phyloP scores from a whole-genome alignment of 306 rosid genomes.

The Cucurbita maxima region DNA sequence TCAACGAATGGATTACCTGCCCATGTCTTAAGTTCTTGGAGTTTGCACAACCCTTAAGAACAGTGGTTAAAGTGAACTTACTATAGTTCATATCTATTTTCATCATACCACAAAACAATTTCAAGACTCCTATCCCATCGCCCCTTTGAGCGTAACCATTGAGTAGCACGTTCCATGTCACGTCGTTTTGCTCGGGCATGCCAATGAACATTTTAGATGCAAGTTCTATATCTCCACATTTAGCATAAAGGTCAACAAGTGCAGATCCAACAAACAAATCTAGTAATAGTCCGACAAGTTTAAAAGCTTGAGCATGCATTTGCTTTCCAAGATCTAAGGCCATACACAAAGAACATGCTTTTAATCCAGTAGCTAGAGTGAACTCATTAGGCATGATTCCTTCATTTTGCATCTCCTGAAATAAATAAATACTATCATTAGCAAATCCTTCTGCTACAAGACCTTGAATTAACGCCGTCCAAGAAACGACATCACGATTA shows the following conservation, averaged over 20 bases:
- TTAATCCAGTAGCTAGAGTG: constrained; percentile 24
- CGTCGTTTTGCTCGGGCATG: constrained; percentile 28
- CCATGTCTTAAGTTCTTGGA: constrained; percentile 16
- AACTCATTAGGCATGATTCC: constrained; percentile 25
- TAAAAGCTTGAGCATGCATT: constrained; percentile 27
- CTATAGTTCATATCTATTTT: constrained; percentile 17
- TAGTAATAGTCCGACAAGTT: constrained; percentile 9
- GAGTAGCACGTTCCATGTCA: constrained; percentile 30
- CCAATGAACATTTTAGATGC: constrained; percentile 17
- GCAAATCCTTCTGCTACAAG: constrained; percentile 14
- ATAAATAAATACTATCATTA: constrained; percentile 10
- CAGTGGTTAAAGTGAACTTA: constrained; percentile 20
- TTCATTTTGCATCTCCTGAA: constrained; percentile 26
- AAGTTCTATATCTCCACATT: constrained; percentile 23
- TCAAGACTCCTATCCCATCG: constrained; percentile 11
- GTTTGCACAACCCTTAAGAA: constrained; percentile 24
- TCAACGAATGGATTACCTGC: constrained; percentile 17
- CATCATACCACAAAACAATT: constrained; percentile 14
- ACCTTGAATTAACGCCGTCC: constrained; percentile 27
- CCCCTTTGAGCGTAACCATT: constrained; percentile 26
- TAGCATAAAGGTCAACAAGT: constrained; percentile 24
- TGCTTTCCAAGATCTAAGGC: constrained; percentile 23
- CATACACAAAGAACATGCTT: constrained; percentile 19
- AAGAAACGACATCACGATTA: constrained; percentile 26
- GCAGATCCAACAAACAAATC: constrained; percentile 27